Evolutionary conservation across 1,284 basidiomycete genomes (phyloP).

Genomic region (Trichosporon ovoides): DNA sequence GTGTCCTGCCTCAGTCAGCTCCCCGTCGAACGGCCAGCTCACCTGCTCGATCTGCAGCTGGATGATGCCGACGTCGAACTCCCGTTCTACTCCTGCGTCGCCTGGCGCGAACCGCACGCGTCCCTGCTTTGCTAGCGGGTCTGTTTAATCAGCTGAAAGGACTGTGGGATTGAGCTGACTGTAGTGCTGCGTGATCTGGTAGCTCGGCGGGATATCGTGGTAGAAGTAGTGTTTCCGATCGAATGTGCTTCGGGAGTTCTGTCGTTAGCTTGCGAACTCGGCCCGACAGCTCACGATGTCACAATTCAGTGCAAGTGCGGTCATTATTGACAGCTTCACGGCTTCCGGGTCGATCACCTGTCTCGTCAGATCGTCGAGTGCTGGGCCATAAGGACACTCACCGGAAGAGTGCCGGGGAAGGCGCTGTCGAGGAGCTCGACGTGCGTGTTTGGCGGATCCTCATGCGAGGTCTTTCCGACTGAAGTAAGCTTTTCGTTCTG

Average conservation of each 20-base stretch:
- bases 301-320: slow-evolving; percentile 74
- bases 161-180: slow-evolving; percentile 49
- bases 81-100: slow-evolving; percentile 45
- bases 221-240: slow-evolving; percentile 99
- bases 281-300: slow-evolving; percentile 51
- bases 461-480: slow-evolving; percentile 34
- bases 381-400: slow-evolving; percentile 46
- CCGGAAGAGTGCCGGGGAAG: slow-evolving; percentile 87
- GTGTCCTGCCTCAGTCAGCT: slow-evolving; percentile 63
- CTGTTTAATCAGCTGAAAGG: slow-evolving; percentile 46
- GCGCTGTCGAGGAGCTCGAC: slow-evolving; percentile 84
- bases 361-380: neutral
- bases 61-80: slow-evolving; percentile 64
- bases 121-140: slow-evolving; percentile 74
- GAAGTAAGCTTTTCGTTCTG: neutral
- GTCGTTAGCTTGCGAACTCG: slow-evolving; percentile 1
- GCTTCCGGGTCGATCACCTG: slow-evolving; percentile 74
- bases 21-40: slow-evolving; percentile 11
- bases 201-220: slow-evolving; percentile 85
- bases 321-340: slow-evolving; percentile 72
- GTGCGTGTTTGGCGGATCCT: slow-evolving; percentile 55
- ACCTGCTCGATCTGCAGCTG: slow-evolving; percentile 97
- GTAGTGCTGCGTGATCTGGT: slow-evolving; percentile 96
- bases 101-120: slow-evolving; percentile 52
- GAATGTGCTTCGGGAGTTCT: slow-evolving; percentile 70